Conservation (phyloP, 768 basidiomycete genomes). For the Suillus fuscotomentosus region DNA sequence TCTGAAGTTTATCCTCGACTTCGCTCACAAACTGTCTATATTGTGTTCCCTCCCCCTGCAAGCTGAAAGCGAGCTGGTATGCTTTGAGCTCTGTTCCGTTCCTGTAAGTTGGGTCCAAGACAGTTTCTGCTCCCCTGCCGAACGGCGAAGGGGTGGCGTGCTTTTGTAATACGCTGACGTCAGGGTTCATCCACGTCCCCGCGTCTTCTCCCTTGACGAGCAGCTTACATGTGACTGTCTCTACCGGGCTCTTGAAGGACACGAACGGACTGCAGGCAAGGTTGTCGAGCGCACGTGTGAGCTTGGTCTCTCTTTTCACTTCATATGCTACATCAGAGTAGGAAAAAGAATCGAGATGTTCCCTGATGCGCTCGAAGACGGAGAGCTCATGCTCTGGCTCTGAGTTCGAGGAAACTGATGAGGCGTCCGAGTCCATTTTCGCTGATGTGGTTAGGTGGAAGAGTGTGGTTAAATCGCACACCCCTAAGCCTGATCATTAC, state of each 20-base stretch:
- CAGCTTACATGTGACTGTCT: background rate
- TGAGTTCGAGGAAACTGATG: background rate
- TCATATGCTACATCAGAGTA: background rate
- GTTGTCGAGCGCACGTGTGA: background rate
- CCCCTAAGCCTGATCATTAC: background rate
- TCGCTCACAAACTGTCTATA: rapidly evolving
- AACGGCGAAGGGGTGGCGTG: background rate
- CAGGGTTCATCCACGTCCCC: background rate
- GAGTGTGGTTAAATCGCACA: background rate
- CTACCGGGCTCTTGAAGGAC: background rate
- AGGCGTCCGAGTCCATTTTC: background rate
- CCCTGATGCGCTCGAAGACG: background rate
- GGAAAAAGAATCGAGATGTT: background rate
- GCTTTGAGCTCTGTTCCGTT: background rate
- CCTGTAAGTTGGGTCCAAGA: background rate
- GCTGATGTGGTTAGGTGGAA: background rate
- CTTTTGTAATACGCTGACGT: background rate
- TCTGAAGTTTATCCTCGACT: background rate
- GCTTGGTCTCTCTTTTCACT: background rate
- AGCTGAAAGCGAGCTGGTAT: background rate
- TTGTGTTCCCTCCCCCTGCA: background rate
- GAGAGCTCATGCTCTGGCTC: background rate
- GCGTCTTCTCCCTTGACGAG: background rate
- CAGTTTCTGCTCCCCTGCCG: background rate
- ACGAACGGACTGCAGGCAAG: background rate